Conservation (phyloP, 2,329 filamentous ascomycete species). For the Lasiodiplodia hormozganensis region DNA sequence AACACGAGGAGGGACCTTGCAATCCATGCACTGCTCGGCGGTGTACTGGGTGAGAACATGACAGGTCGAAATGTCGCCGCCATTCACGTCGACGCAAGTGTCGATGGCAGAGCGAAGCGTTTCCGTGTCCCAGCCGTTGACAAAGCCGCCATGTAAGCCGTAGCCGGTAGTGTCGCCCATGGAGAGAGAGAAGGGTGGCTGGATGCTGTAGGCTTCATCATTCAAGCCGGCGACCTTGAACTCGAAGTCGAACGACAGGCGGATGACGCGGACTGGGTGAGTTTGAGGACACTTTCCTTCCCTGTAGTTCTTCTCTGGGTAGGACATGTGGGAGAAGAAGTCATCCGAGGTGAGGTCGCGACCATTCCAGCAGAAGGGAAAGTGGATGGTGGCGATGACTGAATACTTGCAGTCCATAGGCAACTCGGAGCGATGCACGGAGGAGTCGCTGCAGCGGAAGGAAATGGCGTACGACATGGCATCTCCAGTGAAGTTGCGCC, state of each 20-base stretch:
- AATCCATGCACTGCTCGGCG: conserved; percentile 58
- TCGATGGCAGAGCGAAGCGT: conserved; percentile 70
- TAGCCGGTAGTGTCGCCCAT: conserved; percentile 76
- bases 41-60: conserved; percentile 42
- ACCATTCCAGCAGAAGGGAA: conserved; percentile 60
- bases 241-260: conserved; percentile 63
- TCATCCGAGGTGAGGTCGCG: conserved; percentile 10
- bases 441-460: conserved; percentile 41
- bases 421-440: conserved; percentile 64
- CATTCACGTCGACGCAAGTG: conserved; percentile 66
- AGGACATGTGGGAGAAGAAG: conserved; percentile 33
- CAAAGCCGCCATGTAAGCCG: conserved; percentile 75
- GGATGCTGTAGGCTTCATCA: conserved; percentile 48
- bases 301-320: conserved; percentile 32
- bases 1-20: conserved; percentile 55
- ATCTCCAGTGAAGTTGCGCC: conserved; percentile 38
- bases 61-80: conserved; percentile 66
- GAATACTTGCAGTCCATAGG: conserved; percentile 66
- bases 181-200: conserved; percentile 66
- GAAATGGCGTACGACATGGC: conserved; percentile 63
- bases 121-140: neutral
- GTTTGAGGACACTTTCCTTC: conserved; percentile 38
- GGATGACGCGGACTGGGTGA: conserved; percentile 56
- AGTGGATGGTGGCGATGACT: conserved; percentile 71
- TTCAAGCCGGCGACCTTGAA: conserved; percentile 52